Percentiles rank a stretch among this genome's conserved stretches.
These are phyloP conservation scores for Phaeoacremonium minimum DNA, from an alignment of 2,329 filamentous ascomycete species.

Conservation along the genomic window DNA sequence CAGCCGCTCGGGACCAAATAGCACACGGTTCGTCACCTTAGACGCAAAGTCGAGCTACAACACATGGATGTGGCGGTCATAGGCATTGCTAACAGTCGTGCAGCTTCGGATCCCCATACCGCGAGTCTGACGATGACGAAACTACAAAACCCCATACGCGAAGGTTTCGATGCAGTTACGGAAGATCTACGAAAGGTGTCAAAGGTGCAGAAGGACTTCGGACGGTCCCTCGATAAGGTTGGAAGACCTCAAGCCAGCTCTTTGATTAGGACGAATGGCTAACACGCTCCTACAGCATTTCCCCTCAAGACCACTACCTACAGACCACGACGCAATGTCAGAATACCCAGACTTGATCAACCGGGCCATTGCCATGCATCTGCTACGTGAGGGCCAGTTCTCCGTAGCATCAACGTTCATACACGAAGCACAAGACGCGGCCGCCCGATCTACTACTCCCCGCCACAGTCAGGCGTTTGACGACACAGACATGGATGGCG, in stretches of 20 bases:
- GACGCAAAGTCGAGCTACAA: no score
- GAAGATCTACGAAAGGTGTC: slow-evolving; percentile 80
- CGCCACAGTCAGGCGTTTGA: slow-evolving; percentile 3
- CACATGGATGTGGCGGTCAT: no score
- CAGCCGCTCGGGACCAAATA: slow-evolving; percentile 68
- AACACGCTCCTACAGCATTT: slow-evolving; percentile 18
- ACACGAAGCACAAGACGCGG: slow-evolving; percentile 52
- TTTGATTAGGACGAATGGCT: background rate
- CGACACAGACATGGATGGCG: slow-evolving; percentile 9
- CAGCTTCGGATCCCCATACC: slow-evolving; percentile 58
- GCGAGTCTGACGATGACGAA: slow-evolving; percentile 74
- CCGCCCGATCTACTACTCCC: slow-evolving; percentile 3
- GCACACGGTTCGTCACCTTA: slow-evolving; percentile 51
- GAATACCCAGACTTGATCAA: slow-evolving; percentile 77
- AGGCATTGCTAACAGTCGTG: slow-evolving; percentile 7
- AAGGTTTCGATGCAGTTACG: slow-evolving; percentile 74
- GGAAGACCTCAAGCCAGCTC: slow-evolving; percentile 7
- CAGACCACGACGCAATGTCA: slow-evolving; percentile 75
- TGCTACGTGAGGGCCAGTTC: slow-evolving; percentile 92
- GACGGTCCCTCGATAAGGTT: slow-evolving; percentile 80
- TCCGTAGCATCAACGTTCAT: slow-evolving; percentile 82
- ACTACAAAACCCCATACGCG: slow-evolving; percentile 80
- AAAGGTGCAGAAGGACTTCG: slow-evolving; percentile 76
- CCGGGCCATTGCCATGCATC: slow-evolving; percentile 92
- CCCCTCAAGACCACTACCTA: slow-evolving; percentile 60